These are phyloP conservation scores for Venturia asperata DNA, from an alignment of 2,329 filamentous ascomycete genomes.

Conservation along the genomic window DNA sequence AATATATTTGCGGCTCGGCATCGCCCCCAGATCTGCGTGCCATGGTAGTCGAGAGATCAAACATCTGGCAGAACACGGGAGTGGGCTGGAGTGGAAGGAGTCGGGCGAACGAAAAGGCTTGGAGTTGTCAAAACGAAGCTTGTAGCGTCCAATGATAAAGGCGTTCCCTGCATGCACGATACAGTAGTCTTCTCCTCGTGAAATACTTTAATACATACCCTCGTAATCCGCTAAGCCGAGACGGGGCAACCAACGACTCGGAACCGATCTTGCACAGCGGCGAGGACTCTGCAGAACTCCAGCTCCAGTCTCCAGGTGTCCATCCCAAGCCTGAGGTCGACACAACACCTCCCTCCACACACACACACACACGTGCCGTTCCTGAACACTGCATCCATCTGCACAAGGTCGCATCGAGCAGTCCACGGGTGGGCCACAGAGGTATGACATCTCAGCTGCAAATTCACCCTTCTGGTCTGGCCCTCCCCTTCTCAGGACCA, in stretches of 20 bases:
- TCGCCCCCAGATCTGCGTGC: not conserved
- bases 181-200: not conserved
- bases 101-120: too few species aligned
- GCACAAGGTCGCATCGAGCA: not conserved
- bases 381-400: not conserved
- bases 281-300: not conserved
- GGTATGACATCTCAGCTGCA: slow-evolving; percentile 3
- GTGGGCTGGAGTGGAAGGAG: too few species aligned
- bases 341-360: not conserved
- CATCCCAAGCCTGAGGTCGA: not conserved
- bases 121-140: not conserved
- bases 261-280: not conserved
- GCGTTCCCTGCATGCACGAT: slow-evolving; percentile 5
- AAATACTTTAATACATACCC: too few species aligned
- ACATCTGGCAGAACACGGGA: not conserved
- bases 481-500: not conserved
- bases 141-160: not conserved
- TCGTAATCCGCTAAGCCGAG: too few species aligned
- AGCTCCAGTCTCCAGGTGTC: too few species aligned
- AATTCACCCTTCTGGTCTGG: not conserved
- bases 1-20: slow-evolving; percentile 7
- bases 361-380: not conserved
- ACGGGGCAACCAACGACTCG: too few species aligned
- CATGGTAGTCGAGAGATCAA: not conserved
- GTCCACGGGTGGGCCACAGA: not conserved